Percentiles rank a stretch among this genome's conserved stretches.
Evolutionary conservation across 306 rosid species (phyloP).

Genomic region (Cicer cuneatum): DNA sequence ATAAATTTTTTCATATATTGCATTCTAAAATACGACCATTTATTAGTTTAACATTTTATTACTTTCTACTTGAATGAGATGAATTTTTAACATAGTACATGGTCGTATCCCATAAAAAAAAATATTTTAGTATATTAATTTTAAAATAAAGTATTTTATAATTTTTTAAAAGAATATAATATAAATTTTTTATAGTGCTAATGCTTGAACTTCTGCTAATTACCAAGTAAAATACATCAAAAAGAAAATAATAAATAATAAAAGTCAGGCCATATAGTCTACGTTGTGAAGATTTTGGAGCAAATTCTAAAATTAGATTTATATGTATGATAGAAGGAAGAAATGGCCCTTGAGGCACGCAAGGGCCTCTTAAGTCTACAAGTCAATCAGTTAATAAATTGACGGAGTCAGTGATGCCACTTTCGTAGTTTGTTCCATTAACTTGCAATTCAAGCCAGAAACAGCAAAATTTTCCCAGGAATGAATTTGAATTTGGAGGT

Average conservation of each 20-base stretch:
- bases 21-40: too few species aligned
- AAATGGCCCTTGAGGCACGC: constrained; percentile 29
- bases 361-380: constrained; percentile 10
- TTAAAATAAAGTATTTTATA: too few species aligned
- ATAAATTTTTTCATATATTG: too few species aligned
- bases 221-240: background rate
- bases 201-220: too few species aligned
- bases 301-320: background rate
- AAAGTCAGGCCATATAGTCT: constrained; percentile 1
- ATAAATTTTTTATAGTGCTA: too few species aligned
- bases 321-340: background rate
- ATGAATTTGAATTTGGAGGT: too few species aligned
- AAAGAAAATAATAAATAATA: background rate
- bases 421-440: background rate
- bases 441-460: constrained; percentile 3
- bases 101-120: too few species aligned
- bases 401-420: background rate
- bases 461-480: background rate
- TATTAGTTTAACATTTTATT: too few species aligned
- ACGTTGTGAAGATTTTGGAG: constrained; percentile 4
- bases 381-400: background rate
- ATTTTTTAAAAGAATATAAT: too few species aligned
- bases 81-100: too few species aligned
- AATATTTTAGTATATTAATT: too few species aligned
- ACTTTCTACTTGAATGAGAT: too few species aligned